Evolutionary conservation across 2,329 filamentous ascomycete species (phyloP).

Genomic region (Hymenoscyphus infarciens): DNA sequence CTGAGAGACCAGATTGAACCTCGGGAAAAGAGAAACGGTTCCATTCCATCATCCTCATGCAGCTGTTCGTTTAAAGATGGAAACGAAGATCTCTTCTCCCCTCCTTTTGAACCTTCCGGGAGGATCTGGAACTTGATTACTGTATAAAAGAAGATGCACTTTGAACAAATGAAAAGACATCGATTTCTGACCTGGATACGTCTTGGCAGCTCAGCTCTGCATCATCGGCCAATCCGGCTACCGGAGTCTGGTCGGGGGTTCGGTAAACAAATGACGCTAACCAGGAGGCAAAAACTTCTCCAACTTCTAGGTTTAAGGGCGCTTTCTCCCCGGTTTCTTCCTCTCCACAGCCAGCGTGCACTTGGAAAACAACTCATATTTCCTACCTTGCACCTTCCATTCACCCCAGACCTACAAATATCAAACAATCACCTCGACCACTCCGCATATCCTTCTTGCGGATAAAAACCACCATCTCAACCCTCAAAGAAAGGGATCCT

Average conservation of each 20-base stretch:
- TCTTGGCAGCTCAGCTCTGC: background rate
- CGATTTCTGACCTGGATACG: background rate
- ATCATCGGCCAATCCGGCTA: background rate
- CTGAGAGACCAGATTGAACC: constrained; percentile 9
- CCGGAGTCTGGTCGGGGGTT: background rate
- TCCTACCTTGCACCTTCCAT: background rate
- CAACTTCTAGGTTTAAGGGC: no score
- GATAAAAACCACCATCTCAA: background rate
- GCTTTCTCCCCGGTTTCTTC: constrained; percentile 7
- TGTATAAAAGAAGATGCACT: background rate
- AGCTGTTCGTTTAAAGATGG: background rate
- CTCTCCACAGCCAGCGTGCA: background rate
- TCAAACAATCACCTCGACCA: background rate
- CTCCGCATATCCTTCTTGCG: background rate
- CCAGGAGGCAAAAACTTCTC: background rate
- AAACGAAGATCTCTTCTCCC: background rate
- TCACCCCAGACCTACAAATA: background rate
- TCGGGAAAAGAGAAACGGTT: background rate
- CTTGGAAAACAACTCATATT: background rate
- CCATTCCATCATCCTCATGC: background rate
- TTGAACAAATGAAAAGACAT: background rate
- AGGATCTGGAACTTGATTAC: background rate
- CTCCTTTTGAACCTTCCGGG: background rate
- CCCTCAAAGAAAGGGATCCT: background rate
- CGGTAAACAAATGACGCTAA: background rate